Evolutionary conservation across 805 yeast species (phyloP), one percentile per base, ranked within the genome.

Genomic region (Wickerhamiella sergipiensis): DNA sequence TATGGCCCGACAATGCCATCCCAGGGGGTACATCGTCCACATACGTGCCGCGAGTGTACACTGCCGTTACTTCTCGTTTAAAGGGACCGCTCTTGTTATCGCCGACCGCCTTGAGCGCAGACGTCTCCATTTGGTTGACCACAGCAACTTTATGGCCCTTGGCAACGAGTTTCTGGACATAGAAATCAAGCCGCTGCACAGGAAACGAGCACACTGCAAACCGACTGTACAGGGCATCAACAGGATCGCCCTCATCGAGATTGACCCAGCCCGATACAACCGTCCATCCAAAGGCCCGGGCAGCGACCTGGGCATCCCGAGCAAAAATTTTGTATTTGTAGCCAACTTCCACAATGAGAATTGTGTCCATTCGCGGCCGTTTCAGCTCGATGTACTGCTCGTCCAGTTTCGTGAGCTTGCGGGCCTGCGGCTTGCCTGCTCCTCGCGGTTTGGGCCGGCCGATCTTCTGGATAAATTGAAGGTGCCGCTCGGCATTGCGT

Each of bases 151-250:
- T 89, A 53, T 78, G 68, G 0, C 96, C 95, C 50, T 71, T 71
- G 40, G 75, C 76, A 3, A 92, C 71, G 17, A 90, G 67, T 53
- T 90, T 72, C 62, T 83, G 84, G 38, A 89, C 67, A 63, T 90
- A 90, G 29, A 83, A 73, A 57, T 83, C 83, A 13, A 92, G 69
- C 52, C 92, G 69, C 26, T 71, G 77, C 48, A 83, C 84, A 0
- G 97, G 97, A 33, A 92, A 83, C 7, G 92, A 81, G 54, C 95
- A 83, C 60, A 85, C 84, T 0, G 95, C 90, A 59, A 85, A 81
- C 51, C 76, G 74, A 47, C 75, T 75, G 59, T 75, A 77, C 17
- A 71, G 59, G 24, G 61, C 57, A 51, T 83, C 84, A 0, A 69
- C 69, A 1, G 74, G 69, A n/a, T 74, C 73, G 3, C 71, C 71